Percentiles rank a stretch among this genome's conserved stretches.
phyloP scores from a whole-genome alignment of 768 basidiomycete genomes.

The Rhizopogon salebrosus region DNA sequence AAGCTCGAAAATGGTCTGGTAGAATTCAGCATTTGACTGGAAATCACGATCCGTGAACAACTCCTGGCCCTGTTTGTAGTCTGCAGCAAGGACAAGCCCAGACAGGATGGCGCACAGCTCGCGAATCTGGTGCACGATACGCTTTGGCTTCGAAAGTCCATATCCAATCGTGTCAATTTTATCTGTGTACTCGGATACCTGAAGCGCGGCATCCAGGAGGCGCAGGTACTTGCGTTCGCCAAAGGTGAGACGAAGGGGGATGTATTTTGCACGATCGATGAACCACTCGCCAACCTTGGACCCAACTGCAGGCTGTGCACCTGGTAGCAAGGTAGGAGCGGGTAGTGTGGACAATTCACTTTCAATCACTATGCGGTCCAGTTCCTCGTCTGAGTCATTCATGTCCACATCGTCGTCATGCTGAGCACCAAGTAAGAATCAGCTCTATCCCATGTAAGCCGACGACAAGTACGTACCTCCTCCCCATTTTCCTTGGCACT shows the following conservation, averaged over 20 bases:
- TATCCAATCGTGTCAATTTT: constrained; percentile 82
- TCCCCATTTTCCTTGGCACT: constrained; percentile 5
- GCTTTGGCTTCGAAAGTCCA: constrained; percentile 76
- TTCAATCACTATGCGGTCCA: constrained; percentile 30
- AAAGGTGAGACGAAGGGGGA: constrained; percentile 72
- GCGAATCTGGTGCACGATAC: constrained; percentile 81
- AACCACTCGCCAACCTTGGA: constrained; percentile 78
- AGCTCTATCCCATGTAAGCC: not conserved
- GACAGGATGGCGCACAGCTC: constrained; percentile 87
- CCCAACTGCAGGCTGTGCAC: constrained; percentile 56
- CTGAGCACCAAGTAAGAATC: constrained; percentile 12
- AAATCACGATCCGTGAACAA: constrained; percentile 81
- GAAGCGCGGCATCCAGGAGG: constrained; percentile 78
- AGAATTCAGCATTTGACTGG: constrained; percentile 73
- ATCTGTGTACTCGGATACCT: constrained; percentile 86
- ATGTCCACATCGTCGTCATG: constrained; percentile 32
- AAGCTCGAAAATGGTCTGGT: constrained; percentile 75
- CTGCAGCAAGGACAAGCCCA: constrained; percentile 73
- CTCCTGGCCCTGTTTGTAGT: constrained; percentile 87
- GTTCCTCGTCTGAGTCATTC: constrained; percentile 31
- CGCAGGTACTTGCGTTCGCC: constrained; percentile 80
- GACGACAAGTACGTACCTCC: constrained; percentile 14
- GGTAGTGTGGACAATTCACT: constrained; percentile 11
- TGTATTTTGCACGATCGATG: constrained; percentile 74
- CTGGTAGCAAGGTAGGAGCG: constrained; percentile 30